Conservation (phyloP, 1,139 yeast genomes). For the Blastobotrys indianensis region DNA sequence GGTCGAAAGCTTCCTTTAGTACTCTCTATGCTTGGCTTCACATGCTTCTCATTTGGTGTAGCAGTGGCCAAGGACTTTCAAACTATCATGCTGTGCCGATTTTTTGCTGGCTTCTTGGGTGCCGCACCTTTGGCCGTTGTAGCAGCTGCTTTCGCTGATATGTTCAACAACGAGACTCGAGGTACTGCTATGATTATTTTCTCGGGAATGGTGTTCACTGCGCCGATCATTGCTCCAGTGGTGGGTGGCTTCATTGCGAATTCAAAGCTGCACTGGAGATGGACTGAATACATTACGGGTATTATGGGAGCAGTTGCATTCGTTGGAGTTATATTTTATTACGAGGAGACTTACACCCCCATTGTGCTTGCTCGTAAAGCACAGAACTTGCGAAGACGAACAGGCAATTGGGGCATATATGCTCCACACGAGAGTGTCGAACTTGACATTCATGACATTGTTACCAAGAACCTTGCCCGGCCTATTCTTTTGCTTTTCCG, state of each 20-base stretch:
- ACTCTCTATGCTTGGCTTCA: slow-evolving; percentile 50
- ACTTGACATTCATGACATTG: slow-evolving; percentile 56
- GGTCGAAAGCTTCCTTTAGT: slow-evolving; percentile 61
- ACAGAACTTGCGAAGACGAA: slow-evolving; percentile 42
- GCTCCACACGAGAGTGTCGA: slow-evolving; percentile 77
- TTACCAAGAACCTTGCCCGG: slow-evolving; percentile 61
- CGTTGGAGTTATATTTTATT: slow-evolving; percentile 29
- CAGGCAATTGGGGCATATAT: slow-evolving; percentile 68
- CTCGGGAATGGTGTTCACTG: slow-evolving; percentile 61
- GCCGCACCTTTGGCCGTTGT: slow-evolving; percentile 80
- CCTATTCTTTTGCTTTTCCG: slow-evolving; percentile 62
- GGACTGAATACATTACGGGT: slow-evolving; percentile 53
- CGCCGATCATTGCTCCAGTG: slow-evolving; percentile 68
- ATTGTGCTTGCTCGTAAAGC: slow-evolving; percentile 43
- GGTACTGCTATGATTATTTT: slow-evolving; percentile 68
- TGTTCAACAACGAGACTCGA: slow-evolving; percentile 54
- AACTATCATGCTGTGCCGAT: slow-evolving; percentile 64
- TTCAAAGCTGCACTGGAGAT: slow-evolving; percentile 49
- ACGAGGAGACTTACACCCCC: slow-evolving; percentile 40
- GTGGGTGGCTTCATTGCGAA: slow-evolving; percentile 34
- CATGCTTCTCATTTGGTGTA: slow-evolving; percentile 59
- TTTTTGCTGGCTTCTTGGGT: slow-evolving; percentile 50
- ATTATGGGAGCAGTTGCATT: slow-evolving; percentile 42
- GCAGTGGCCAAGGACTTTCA: slow-evolving; percentile 71
- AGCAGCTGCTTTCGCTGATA: slow-evolving; percentile 77